These are phyloP conservation scores for Ustilago sp. DNA, from an alignment of 1,284 basidiomycete species.

Conservation along the genomic window DNA sequence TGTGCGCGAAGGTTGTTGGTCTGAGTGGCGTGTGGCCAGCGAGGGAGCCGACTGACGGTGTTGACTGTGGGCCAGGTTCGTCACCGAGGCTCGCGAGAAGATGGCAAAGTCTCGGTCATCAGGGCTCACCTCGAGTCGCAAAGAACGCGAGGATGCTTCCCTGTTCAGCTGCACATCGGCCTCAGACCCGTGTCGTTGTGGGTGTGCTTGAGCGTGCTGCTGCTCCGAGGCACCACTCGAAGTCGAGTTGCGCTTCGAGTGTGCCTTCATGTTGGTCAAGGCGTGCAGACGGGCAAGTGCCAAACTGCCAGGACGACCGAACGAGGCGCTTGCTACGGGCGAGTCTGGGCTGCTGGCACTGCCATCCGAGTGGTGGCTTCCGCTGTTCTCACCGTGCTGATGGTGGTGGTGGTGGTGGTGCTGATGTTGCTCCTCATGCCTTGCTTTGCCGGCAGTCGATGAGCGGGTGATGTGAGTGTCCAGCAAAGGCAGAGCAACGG, in stretches of 20 bases:
- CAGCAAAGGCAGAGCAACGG: slow-evolving; percentile 73
- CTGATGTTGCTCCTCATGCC: slow-evolving; percentile 19
- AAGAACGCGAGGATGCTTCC: slow-evolving; percentile 41
- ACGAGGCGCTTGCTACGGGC: slow-evolving; percentile 23
- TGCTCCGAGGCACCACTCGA: slow-evolving; percentile 8
- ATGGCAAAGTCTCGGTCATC: slow-evolving; percentile 52
- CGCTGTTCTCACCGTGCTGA: slow-evolving; percentile 12
- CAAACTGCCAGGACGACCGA: slow-evolving; percentile 44
- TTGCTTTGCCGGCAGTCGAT: slow-evolving; percentile 68
- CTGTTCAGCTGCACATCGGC: slow-evolving; percentile 32
- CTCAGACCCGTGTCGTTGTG: slow-evolving; percentile 19
- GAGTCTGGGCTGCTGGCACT: slow-evolving; percentile 45
- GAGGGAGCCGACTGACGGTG: slow-evolving; percentile 40
- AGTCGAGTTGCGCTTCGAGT: slow-evolving; percentile 45
- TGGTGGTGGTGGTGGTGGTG: background rate
- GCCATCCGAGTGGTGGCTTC: slow-evolving; percentile 38
- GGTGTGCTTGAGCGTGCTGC: slow-evolving; percentile 15
- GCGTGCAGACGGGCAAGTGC: slow-evolving; percentile 50
- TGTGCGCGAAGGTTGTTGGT: slow-evolving; percentile 25
- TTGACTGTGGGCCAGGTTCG: slow-evolving; percentile 34
- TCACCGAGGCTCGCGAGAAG: slow-evolving; percentile 31
- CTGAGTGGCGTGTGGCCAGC: slow-evolving; percentile 43
- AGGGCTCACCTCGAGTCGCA: slow-evolving; percentile 54
- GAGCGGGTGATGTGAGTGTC: slow-evolving; percentile 71
- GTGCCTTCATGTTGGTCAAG: slow-evolving; percentile 40